Conservation (phyloP, 2,329 filamentous ascomycete genomes). For the Lachnellula subtilissima region DNA sequence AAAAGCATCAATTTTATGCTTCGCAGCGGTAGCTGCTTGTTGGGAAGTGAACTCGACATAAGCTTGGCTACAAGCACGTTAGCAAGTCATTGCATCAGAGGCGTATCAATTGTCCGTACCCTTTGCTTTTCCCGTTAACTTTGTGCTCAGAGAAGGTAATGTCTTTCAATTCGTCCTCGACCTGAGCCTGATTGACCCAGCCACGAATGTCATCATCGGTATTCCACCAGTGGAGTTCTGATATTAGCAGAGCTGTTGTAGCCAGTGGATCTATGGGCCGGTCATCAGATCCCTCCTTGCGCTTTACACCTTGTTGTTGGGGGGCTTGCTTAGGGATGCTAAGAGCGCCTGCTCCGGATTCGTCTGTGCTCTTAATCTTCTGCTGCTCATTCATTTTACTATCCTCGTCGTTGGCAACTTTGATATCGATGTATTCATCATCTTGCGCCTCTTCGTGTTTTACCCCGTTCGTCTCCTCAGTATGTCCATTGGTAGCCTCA, state of each 20-base stretch:
- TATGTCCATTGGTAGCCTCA: slow-evolving; percentile 21
- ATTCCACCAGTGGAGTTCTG: slow-evolving; percentile 94
- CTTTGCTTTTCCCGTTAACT: slow-evolving; percentile 97
- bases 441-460: slow-evolving; percentile 34
- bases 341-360: slow-evolving; percentile 32
- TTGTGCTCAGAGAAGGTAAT: slow-evolving; percentile 98
- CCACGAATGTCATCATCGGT: slow-evolving; percentile 92
- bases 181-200: slow-evolving; percentile 74
- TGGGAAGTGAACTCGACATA: slow-evolving; percentile 81
- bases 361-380: slow-evolving; percentile 39
- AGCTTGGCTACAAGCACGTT: slow-evolving; percentile 47
- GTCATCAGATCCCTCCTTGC: slow-evolving; percentile 56
- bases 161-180: slow-evolving; percentile 81
- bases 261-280: slow-evolving; percentile 54
- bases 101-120: slow-evolving; percentile 50
- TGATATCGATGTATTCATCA: slow-evolving; percentile 39
- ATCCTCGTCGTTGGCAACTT: slow-evolving; percentile 35
- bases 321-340: slow-evolving; percentile 34
- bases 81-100: not conserved
- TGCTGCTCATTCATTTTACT: slow-evolving; percentile 33
- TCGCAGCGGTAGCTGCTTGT: slow-evolving; percentile 80
- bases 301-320: slow-evolving; percentile 53
- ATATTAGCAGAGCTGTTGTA: slow-evolving; percentile 73
- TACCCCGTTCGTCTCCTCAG: slow-evolving; percentile 21
- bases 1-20: slow-evolving; percentile 69